Evolutionary conservation across 768 basidiomycete species (phyloP), one percentile per base, ranked within the genome.

Genomic region (Cyathus striatus): DNA sequence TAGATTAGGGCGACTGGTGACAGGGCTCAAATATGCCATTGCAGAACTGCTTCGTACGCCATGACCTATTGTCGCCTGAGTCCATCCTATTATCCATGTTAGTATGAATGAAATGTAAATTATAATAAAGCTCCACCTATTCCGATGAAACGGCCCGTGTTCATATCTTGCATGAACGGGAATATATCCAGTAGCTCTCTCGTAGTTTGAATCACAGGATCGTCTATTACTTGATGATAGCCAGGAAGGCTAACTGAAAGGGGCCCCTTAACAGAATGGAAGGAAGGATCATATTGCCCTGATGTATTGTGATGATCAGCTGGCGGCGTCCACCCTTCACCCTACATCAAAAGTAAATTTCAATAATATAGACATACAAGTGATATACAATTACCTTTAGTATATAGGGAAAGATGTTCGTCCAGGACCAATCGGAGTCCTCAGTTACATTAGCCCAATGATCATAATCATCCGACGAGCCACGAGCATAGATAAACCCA

Each of bases 391-490:
- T 20, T 26, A 60, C 63, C 50, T 49, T 57, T 5, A 42, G 22
- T 10, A 62, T 47, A 32, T 56, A 61, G 16, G 57, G 51, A 13
- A 50, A 44, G 20, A 64, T 41, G 5, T 41, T 47, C 4, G 47
- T 47, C 54, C 58, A 60, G 2, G 50, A 49, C 79, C 80, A 82
- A 4, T 65, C 65, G 1, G 61, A 41, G 27, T 79, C 75, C 6
- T 71, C 76, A 10, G 65, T 60, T 17, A 70, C 57, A 1, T 49
- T 35, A 0, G 71, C 76, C 58, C 72, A 76, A 45, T 73, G 71
- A 45, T 81, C 73, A 42, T 69, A 82, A 48, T 81, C 79, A 13
- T 64, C 62, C 3, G 39, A 42, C 3, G 61, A 55, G 4, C 68
- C 68, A 2, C 61, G 52, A 2, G 56, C 62, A 32, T 58, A 64